Base-by-base conservation (phyloP, 225 moss, liverwort and hornwort genomes). In the Bryoerythrophyllum caledonicum region DNA sequence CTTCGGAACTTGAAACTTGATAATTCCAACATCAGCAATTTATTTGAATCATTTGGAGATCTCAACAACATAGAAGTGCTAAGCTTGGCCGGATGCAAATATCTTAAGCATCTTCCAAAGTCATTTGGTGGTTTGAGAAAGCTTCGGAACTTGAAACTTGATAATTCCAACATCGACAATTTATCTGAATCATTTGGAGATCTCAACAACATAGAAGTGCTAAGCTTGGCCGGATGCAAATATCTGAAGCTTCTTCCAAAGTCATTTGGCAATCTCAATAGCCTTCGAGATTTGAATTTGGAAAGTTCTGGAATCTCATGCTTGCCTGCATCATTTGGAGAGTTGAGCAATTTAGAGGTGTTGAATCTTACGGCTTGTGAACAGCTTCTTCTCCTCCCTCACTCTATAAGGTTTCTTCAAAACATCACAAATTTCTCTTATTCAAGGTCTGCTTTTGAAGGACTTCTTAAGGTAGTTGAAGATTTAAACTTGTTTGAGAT, bases 221-320 rank as follows among this genome's bases (percentile, higher is more conserved):
- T 26, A 30, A 14, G 1, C 2, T 1, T 32, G 17, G 5, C 4
- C 0, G 0, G 2, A 0, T 30, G 13, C 7, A 0, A 0, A 1
- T 0, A 17, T 16, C 5, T 48, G 48, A 1, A 5, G 16, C 0
- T 17, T 1, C 19, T 49, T 17, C 48, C 17, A 48, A 5, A 48
- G 16, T 48, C 48, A 16, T 48, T 48, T 48, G 48, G 48, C 17
- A 1, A 10, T 38, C 8, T 38, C 9, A 41, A 11, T 1, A 37
- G 10, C 1, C n/a, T 62, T 4, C 35, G 1, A 3, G 10, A 10
- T 10, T 62, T 62, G 37, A n/a, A n/a, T n/a, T 4, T 62, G 9
- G 2, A 3, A 2, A 0, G 20, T 1, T 62, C 10, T 11, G 1
- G 0, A 2, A 62, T 37, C 0, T 4, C 0, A 4, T 10, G 5